A percentile compares a stretch with the other conserved stretches of the same genome.
phyloP scores from a whole-genome alignment of 768 basidiomycete genomes.

The Pleurotus giganteus region DNA sequence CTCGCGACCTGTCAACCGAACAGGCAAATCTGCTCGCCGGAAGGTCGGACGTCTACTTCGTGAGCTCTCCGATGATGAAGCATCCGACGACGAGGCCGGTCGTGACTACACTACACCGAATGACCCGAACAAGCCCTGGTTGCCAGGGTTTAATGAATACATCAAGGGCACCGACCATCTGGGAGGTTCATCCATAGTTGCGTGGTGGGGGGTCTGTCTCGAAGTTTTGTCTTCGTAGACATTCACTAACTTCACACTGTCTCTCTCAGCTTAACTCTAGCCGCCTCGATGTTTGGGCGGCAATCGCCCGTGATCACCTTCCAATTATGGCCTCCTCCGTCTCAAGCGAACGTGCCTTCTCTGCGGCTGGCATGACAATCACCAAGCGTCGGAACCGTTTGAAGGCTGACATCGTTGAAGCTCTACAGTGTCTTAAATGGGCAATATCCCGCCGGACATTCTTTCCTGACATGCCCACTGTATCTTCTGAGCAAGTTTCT shows the following conservation, averaged over 20 bases:
- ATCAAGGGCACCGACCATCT: constrained; percentile 13
- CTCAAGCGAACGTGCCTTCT: constrained; percentile 40
- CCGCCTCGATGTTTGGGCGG: constrained; percentile 31
- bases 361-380: constrained; percentile 35
- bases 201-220: constrained; percentile 35
- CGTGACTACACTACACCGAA: constrained; percentile 1
- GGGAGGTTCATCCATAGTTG: constrained; percentile 18
- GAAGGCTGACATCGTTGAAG: constrained; percentile 33
- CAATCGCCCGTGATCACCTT: constrained; percentile 34
- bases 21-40: too few species aligned
- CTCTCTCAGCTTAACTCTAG: constrained; percentile 20
- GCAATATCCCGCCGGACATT: constrained; percentile 9
- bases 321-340: constrained; percentile 37
- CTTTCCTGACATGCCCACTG: background rate
- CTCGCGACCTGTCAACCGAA: too few species aligned
- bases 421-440: constrained; percentile 24
- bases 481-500: constrained; percentile 8
- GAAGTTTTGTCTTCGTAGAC: background rate
- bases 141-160: constrained; percentile 22
- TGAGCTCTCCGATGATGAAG: constrained; percentile 6
- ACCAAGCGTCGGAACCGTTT: constrained; percentile 30
- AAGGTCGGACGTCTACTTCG: background rate
- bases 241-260: background rate
- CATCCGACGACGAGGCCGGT: constrained; percentile 13
- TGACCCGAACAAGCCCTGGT: constrained; percentile 14